Base-by-base conservation (phyloP, 345 rosid genomes). In the Euclidium syriacum region DNA sequence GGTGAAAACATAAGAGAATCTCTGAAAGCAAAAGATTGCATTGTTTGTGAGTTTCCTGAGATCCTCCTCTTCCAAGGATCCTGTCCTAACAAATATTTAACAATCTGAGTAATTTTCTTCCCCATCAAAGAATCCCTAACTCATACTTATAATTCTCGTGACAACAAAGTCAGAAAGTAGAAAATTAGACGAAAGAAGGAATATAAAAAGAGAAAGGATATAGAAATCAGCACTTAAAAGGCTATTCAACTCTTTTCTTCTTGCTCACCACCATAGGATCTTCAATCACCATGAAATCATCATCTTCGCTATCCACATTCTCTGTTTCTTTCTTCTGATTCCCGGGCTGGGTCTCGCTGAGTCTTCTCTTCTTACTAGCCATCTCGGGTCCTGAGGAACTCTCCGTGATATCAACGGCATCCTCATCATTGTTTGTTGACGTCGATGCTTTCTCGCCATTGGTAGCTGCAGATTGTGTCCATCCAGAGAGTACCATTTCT, bases 401-500 rank as follows among this genome's bases (percentile, higher is more conserved):
- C 75, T 78, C 49, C 65, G 75, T 59, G 26, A 55, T 58, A 48
- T 73, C 75, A 2, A 10, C 29, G 17, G 73, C 29, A 38, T 73
- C 61, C 46, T 43, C 71, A 42, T 43, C 71, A 42, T 68, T 72
- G 57, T 72, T 76, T 58, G 92, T 76, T 58, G 92, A 81, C 58
- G 90, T 65, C 73, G 81, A 72, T 34, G 66, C 84, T 3, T 80
- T 82, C 27, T 88, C 83, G 20, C 80, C 81, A n/a, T 56, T 58
- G 4, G 74, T 82, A 2, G 72, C 81, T 38, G 84, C 75, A 71
- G 83, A 64, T 67, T 75, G 84, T 57, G 79, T 77, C 99, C 97
- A 94, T 75, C 99, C 97, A 41, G 74, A 80, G 30, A 90, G 96
- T 60, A 87, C 78, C 99, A 94, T 87, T 72, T 85, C 95, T 73